These are phyloP conservation scores for Turnera subulata DNA, from an alignment of 345 rosid genomes.

Conservation along the genomic window DNA sequence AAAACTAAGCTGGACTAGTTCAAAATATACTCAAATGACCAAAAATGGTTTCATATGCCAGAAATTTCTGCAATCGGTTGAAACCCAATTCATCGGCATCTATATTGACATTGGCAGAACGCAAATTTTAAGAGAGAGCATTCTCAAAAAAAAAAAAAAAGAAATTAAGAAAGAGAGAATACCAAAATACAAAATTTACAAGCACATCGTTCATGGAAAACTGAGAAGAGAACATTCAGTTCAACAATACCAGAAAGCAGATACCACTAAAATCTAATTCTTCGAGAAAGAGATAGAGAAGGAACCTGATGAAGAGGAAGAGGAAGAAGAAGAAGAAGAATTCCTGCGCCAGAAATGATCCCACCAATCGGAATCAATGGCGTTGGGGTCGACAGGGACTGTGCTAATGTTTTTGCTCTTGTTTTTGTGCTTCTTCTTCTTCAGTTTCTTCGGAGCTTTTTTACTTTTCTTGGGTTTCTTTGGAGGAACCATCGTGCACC, in stretches of 20 bases:
- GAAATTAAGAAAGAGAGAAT: not conserved
- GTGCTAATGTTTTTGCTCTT: conserved; percentile 23
- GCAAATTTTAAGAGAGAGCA: not conserved
- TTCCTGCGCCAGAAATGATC: conserved; percentile 71
- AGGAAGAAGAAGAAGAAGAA: conserved; percentile 47
- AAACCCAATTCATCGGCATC: not conserved
- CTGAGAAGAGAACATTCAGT: not conserved
- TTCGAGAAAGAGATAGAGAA: conserved; percentile 3
- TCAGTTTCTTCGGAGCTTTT: conserved; percentile 44
- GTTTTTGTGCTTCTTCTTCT: conserved; percentile 42
- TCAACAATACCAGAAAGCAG: not conserved
- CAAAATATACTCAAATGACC: no score
- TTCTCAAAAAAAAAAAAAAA: not conserved
- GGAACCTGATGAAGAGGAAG: conserved; percentile 57
- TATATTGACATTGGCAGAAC: not conserved
- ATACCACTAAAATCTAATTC: no score
- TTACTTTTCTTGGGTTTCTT: conserved; percentile 53
- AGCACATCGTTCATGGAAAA: not conserved
- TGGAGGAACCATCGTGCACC: conserved; percentile 44
- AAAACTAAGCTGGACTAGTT: not conserved
- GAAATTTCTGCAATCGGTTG: no score
- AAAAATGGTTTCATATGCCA: no score
- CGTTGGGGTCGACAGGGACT: conserved; percentile 60
- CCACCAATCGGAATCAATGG: conserved; percentile 93
- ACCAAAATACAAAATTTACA: not conserved